Conservation (phyloP, 1,284 basidiomycete genomes). For the Trichosporon sp. region DNA sequence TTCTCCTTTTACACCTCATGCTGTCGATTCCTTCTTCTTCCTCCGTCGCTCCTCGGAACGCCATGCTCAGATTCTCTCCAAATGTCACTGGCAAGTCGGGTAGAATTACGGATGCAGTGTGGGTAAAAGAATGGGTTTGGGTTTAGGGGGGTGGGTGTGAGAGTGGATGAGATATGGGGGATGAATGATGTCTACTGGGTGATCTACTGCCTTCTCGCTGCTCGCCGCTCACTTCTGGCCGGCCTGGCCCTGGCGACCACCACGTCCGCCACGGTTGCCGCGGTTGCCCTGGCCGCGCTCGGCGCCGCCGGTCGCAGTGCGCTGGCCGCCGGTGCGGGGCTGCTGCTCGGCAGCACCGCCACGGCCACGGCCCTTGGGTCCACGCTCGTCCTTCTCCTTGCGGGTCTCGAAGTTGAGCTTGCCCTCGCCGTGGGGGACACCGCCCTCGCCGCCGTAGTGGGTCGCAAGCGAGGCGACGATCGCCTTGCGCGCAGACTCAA, state of each 20-base stretch:
- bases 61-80: neutral
- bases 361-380: constrained; percentile 22
- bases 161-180: neutral
- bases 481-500: constrained; percentile 78
- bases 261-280: constrained; percentile 5
- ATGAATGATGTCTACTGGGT: constrained; percentile 2
- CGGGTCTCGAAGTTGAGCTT: constrained; percentile 77
- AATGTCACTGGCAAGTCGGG: neutral
- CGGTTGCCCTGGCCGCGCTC: constrained; percentile 8
- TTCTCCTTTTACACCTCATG: neutral
- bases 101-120: constrained; percentile 1
- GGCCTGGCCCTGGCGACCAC: constrained; percentile 2
- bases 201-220: neutral
- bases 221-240: neutral
- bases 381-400: constrained; percentile 75
- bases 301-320: constrained; percentile 9
- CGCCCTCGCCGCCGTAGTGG: constrained; percentile 74
- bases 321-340: constrained; percentile 9
- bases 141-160: neutral
- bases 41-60: neutral
- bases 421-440: constrained; percentile 60
- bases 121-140: neutral
- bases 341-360: constrained; percentile 9
- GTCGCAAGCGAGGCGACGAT: constrained; percentile 65
- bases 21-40: neutral